These are phyloP conservation scores for Hypoxylon sp. DNA, from an alignment of 2,329 filamentous ascomycete species.

Conservation along the genomic window DNA sequence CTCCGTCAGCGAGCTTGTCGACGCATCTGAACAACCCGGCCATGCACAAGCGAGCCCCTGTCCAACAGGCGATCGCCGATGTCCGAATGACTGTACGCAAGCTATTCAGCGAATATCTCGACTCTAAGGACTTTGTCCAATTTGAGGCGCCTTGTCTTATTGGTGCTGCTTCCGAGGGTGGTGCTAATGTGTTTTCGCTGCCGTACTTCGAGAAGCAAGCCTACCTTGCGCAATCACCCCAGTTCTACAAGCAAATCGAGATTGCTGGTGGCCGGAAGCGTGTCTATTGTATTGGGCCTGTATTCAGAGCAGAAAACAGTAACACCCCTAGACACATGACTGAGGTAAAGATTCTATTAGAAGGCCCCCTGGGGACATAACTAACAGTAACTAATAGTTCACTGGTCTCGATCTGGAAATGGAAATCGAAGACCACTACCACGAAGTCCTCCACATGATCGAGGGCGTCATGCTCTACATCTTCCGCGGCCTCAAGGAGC, in stretches of 20 bases:
- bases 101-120: slow-evolving; percentile 85
- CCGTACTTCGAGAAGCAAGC: slow-evolving; percentile 91
- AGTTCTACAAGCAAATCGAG: slow-evolving; percentile 90
- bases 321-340: slow-evolving; percentile 90
- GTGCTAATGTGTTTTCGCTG: slow-evolving; percentile 90
- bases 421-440: slow-evolving; percentile 85
- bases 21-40: slow-evolving; percentile 92
- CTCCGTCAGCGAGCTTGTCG: slow-evolving; percentile 82
- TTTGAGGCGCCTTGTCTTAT: slow-evolving; percentile 93
- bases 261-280: slow-evolving; percentile 84
- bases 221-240: slow-evolving; percentile 83
- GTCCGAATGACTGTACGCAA: slow-evolving; percentile 72
- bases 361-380: not conserved
- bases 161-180: slow-evolving; percentile 91
- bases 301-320: slow-evolving; percentile 88
- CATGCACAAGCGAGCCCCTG: slow-evolving; percentile 91
- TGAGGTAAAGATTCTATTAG: slow-evolving; percentile 63
- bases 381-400: slow-evolving; percentile 65
- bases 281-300: slow-evolving; percentile 83
- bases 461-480: slow-evolving; percentile 83
- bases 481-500: slow-evolving; percentile 78
- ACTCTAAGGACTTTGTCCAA: slow-evolving; percentile 80
- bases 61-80: slow-evolving; percentile 83
- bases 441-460: slow-evolving; percentile 79
- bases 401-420: slow-evolving; percentile 91